Evolutionary conservation across 192 early-diverging fungal species (phyloP), one percentile per base, ranked within the genome.

Genomic region (Radiomyces spectabilis): DNA sequence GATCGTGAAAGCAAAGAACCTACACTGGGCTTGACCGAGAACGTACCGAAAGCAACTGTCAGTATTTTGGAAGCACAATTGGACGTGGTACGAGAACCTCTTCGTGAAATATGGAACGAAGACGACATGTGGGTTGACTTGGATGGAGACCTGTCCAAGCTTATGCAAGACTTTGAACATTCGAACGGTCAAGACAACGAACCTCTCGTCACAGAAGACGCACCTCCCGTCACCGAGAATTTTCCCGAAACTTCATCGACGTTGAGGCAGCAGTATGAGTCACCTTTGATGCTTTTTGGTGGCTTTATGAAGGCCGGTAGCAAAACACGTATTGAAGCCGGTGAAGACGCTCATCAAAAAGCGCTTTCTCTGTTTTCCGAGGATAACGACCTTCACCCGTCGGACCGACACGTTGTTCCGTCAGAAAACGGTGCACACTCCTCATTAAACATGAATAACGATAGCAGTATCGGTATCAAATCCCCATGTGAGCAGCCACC

Each of bases 61-160:
- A 35, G 13, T 35, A 35, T 8, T 35, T 35, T 35, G 33, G 33
- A 35, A 5, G 13, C 5, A 13, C 5, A 35, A 35, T 8, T 8
- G 13, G 13, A 5, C 33, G 33, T 8, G 5, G 5, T 35, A 35
- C 33, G 6, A 35, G 33, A 8, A 8, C 33, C 5, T 48, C 8
- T 16, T 31, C 24, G 24, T 48, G 24, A 25, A 6, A 27, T 13
- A 29, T 5, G 1, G 13, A 48, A 48, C 10, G 46, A 44, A 9
- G 42, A 44, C 21, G 42, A 18, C 9, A 44, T 48, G 21, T 48
- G 46, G 46, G 6, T 48, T 4, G 46, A 48, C 13, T 48, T 48
- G 15, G 46, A 2, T 31, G 46, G 16, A n/a, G n/a, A n/a, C n/a
- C n/a, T n/a, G n/a, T n/a, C n/a, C 16, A 48, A 29, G 15, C 25